A percentile compares a stretch with the other conserved stretches of the same genome.
Evolutionary conservation across 1,139 yeast species (phyloP).

Genomic region (Diutina catenulata): DNA sequence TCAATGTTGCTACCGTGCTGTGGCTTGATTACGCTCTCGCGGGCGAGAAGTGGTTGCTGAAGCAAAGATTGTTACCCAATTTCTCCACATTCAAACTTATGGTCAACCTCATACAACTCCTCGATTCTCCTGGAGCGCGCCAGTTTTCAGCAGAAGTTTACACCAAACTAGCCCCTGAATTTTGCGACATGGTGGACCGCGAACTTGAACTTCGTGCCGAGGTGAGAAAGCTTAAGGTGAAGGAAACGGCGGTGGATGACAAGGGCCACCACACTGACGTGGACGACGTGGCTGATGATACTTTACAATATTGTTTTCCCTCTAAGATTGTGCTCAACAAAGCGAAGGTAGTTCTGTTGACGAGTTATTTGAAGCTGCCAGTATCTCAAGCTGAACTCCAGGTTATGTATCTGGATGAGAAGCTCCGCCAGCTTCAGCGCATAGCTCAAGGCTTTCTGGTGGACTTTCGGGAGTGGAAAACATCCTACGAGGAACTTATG

Average conservation of each 20-base stretch:
- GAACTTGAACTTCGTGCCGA: conserved; percentile 32
- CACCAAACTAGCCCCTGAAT: conserved; percentile 19
- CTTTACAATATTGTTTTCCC: neutral
- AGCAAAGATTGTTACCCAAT: conserved; percentile 38
- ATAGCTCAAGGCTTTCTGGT: too few relatives aligned
- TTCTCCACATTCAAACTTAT: conserved; percentile 39
- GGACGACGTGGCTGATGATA: conserved; percentile 1
- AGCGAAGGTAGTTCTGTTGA: too few relatives aligned
- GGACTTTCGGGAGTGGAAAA: conserved; percentile 42
- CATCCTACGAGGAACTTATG: conserved; percentile 30
- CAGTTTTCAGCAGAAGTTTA: conserved; percentile 17
- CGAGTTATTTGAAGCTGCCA: too few relatives aligned
- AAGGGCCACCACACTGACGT: neutral
- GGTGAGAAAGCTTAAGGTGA: conserved; percentile 19
- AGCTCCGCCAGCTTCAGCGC: conserved; percentile 24
- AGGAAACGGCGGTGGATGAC: conserved; percentile 26
- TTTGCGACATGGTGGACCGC: conserved; percentile 17
- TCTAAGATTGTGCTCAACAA: neutral
- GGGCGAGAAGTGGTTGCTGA: conserved; percentile 41
- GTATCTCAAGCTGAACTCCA: conserved; percentile 37
- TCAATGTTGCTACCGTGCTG: conserved; percentile 42
- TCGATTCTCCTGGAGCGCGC: conserved; percentile 19
- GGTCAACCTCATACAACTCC: conserved; percentile 31
- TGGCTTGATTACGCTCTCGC: conserved; percentile 43
- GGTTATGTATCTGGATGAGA: conserved; percentile 39